These are phyloP conservation scores for Cryptosporidium andersoni DNA, from an alignment of 169 alveolate species.

Conservation along the genomic window DNA sequence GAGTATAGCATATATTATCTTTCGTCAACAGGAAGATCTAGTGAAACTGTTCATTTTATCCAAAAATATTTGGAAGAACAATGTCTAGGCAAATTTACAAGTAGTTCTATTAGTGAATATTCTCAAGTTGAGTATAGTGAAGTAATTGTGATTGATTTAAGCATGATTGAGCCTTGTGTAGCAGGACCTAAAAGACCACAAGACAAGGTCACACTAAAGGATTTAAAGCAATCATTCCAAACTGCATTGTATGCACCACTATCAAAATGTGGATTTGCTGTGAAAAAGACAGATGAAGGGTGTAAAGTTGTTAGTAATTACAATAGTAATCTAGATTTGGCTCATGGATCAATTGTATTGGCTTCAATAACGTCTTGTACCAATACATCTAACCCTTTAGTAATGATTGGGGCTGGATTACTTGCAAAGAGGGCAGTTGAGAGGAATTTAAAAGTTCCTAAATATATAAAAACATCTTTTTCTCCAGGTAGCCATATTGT, in stretches of 20 bases:
- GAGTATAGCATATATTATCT: conserved; percentile 89
- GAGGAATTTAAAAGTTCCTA: no score
- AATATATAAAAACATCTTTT: no score
- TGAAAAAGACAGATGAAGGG: conserved; percentile 37
- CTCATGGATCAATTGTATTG: conserved; percentile 92
- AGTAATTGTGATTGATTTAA: conserved; percentile 81
- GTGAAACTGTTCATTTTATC: conserved; percentile 83
- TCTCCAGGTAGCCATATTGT: no score
- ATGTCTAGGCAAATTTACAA: conserved; percentile 77
- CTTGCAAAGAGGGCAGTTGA: no score
- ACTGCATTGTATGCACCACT: conserved; percentile 77
- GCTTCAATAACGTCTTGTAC: conserved; percentile 93
- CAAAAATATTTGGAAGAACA: conserved; percentile 85
- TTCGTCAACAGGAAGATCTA: conserved; percentile 88
- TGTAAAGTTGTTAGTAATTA: conserved; percentile 12
- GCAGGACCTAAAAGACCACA: conserved; percentile 98
- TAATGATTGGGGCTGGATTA: no score
- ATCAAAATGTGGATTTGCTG: conserved; percentile 88
- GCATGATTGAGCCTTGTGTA: conserved; percentile 89
- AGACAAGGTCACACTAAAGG: conserved; percentile 88
- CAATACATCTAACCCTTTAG: no score
- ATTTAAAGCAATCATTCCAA: conserved; percentile 87
- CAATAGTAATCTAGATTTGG: conserved; percentile 70
- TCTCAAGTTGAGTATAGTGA: no score
- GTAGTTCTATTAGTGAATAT: no score